Percentiles rank a stretch among this genome's conserved stretches.
phyloP scores from a whole-genome alignment of 768 basidiomycete genomes.

The Pulveroboletus sp. region DNA sequence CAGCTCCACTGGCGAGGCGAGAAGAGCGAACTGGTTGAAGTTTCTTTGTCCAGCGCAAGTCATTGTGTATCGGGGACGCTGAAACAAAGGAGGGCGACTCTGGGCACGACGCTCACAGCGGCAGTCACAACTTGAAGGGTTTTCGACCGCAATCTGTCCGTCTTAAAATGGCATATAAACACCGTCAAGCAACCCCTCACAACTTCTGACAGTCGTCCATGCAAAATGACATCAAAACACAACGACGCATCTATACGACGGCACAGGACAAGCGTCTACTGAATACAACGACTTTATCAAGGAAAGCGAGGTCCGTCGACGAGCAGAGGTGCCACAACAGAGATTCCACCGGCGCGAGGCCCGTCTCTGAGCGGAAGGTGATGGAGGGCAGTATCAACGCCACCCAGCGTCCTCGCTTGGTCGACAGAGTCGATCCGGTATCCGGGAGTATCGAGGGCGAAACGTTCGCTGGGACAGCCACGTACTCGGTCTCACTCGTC shows the following conservation, averaged over 20 bases:
- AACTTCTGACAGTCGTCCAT: not conserved
- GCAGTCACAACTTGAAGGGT: not conserved
- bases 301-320: not conserved
- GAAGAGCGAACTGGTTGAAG: constrained; percentile 4
- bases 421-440: constrained; percentile 44
- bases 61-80: constrained; percentile 5
- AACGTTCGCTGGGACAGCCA: constrained; percentile 6
- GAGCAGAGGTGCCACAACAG: not conserved
- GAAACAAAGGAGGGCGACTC: not conserved
- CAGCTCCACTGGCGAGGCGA: not conserved
- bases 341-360: not conserved
- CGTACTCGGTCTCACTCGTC: not conserved
- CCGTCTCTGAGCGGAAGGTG: too few species aligned
- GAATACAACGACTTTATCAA: not conserved
- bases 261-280: not conserved
- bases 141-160: not conserved
- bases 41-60: not conserved
- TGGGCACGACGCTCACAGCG: not conserved
- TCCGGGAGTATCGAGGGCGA: constrained; percentile 38
- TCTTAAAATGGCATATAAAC: constrained; percentile 14
- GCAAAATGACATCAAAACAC: not conserved
- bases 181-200: constrained; percentile 13
- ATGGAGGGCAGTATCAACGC: constrained; percentile 16
- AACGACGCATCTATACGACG: not conserved
- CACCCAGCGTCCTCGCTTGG: constrained; percentile 13